Evolutionary conservation across 768 basidiomycete species (phyloP).

Genomic region (Boletus vermiculosoides): DNA sequence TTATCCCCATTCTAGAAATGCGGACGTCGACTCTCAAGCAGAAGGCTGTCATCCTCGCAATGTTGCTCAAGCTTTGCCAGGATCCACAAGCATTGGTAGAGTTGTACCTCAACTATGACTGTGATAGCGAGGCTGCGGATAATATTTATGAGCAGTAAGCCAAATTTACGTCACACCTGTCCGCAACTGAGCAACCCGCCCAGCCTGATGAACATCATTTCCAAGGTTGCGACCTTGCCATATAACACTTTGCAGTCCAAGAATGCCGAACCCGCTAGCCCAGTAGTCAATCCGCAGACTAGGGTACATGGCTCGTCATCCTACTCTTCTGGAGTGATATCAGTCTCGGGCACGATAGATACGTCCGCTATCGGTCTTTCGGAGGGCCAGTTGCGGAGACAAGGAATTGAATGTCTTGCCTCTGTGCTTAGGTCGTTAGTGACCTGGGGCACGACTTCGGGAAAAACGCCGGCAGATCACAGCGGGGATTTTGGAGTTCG

Average conservation of each 20-base stretch:
- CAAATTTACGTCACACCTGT: not conserved
- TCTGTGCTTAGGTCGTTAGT: conserved; percentile 87
- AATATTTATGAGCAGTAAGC: conserved; percentile 95
- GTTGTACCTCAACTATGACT: conserved; percentile 98
- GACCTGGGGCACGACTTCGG: conserved; percentile 74
- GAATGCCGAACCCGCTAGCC: conserved; percentile 57
- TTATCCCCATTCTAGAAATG: conserved; percentile 98
- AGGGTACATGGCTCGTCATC: conserved; percentile 38
- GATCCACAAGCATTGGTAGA: conserved; percentile 98
- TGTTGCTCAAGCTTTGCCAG: conserved; percentile 85
- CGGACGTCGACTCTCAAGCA: conserved; percentile 93
- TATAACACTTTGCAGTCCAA: conserved; percentile 49
- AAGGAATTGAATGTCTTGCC: conserved; percentile 93
- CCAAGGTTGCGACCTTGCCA: conserved; percentile 76
- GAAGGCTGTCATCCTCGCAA: conserved; percentile 87
- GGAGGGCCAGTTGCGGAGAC: conserved; percentile 81
- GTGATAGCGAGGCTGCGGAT: conserved; percentile 89
- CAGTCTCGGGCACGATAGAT: conserved; percentile 66
- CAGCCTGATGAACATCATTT: conserved; percentile 93
- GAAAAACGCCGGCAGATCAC: conserved; percentile 34
- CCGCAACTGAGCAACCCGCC: conserved; percentile 5
- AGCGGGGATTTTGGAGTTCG: conserved; percentile 41
- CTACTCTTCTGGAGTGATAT: conserved; percentile 63
- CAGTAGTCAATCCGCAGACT: conserved; percentile 49
- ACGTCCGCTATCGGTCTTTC: conserved; percentile 66